Conservation (phyloP, 1,284 basidiomycete genomes). For the Bondarzewia mesenterica region DNA sequence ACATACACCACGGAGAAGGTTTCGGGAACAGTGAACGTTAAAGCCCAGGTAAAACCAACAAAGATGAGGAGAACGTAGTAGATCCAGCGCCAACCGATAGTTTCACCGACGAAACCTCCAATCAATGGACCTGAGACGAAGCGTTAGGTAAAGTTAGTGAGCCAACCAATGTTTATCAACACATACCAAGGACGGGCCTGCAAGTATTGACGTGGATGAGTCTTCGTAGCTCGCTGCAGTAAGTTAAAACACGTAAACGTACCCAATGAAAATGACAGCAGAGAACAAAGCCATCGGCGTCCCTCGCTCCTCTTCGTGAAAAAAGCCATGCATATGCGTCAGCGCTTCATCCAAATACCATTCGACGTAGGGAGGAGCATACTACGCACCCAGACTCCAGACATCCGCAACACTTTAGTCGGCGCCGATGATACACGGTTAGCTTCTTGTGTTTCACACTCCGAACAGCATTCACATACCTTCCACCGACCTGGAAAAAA, state of each 20-base stretch:
- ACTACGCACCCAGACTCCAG: background rate
- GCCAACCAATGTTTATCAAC: slow-evolving; percentile 8
- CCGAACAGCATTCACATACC: too few relatives aligned
- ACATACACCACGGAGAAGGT: background rate
- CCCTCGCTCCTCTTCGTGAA: background rate
- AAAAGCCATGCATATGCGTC: too few relatives aligned
- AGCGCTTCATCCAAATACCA: too few relatives aligned
- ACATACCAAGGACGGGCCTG: background rate
- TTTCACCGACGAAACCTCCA: slow-evolving; percentile 11
- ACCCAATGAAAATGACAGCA: background rate
- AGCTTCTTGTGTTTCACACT: too few relatives aligned
- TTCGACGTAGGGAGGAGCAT: too few relatives aligned
- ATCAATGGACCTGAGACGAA: background rate
- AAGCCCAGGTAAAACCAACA: background rate
- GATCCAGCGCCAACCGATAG: slow-evolving; percentile 6
- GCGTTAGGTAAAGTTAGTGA: background rate
- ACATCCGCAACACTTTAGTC: background rate
- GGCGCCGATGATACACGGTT: too few relatives aligned
- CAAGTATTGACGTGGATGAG: too few relatives aligned
- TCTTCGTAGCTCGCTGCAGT: too few relatives aligned
- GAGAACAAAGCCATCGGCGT: background rate
- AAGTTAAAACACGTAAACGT: background rate
- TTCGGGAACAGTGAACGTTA: background rate
- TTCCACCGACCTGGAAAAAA: background rate
- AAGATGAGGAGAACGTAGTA: background rate